These are phyloP conservation scores for Picochlorum sp. DNA, from an alignment of 139 green algal genomes.

Conservation along the genomic window DNA sequence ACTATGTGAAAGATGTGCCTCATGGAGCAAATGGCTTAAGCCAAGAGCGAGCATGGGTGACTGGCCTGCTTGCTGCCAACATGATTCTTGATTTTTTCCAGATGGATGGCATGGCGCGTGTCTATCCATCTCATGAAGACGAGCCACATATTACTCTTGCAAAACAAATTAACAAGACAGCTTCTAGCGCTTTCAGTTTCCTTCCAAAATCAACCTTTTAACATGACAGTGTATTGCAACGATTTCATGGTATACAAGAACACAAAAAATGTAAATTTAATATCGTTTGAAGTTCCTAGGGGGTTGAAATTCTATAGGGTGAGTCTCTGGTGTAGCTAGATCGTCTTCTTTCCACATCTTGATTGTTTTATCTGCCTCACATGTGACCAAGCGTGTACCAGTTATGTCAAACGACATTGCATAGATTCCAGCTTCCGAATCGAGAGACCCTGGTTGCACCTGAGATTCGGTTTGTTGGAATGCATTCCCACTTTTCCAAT, in stretches of 20 bases:
- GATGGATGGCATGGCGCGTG: slow-evolving; percentile 19
- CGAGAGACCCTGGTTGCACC: slow-evolving; percentile 87
- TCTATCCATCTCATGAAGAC: slow-evolving; percentile 47
- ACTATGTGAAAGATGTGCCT: slow-evolving; percentile 73
- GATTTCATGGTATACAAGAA: neutral
- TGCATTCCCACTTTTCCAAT: slow-evolving; percentile 88
- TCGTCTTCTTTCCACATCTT: slow-evolving; percentile 96
- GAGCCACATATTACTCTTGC: slow-evolving; percentile 67
- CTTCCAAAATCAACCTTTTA: neutral
- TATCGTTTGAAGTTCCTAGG: slow-evolving; percentile 52
- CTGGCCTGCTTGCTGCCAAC: slow-evolving; percentile 68
- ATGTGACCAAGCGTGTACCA: slow-evolving; percentile 72
- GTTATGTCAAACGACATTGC: slow-evolving; percentile 63
- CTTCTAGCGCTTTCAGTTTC: neutral
- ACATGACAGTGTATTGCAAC: neutral
- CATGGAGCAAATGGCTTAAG: slow-evolving; percentile 70
- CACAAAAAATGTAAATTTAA: slow-evolving; percentile 8
- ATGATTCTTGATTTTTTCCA: slow-evolving; percentile 41
- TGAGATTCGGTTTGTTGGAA: slow-evolving; percentile 81
- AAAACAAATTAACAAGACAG: slow-evolving; percentile 22
- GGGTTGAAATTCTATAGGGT: slow-evolving; percentile 76
- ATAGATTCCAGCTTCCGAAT: slow-evolving; percentile 76
- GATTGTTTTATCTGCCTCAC: slow-evolving; percentile 96
- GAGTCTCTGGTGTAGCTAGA: slow-evolving; percentile 69
- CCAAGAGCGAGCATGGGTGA: slow-evolving; percentile 75